These are phyloP conservation scores for Tremellales sp. DNA, from an alignment of 1,284 basidiomycete species.

Conservation along the genomic window DNA sequence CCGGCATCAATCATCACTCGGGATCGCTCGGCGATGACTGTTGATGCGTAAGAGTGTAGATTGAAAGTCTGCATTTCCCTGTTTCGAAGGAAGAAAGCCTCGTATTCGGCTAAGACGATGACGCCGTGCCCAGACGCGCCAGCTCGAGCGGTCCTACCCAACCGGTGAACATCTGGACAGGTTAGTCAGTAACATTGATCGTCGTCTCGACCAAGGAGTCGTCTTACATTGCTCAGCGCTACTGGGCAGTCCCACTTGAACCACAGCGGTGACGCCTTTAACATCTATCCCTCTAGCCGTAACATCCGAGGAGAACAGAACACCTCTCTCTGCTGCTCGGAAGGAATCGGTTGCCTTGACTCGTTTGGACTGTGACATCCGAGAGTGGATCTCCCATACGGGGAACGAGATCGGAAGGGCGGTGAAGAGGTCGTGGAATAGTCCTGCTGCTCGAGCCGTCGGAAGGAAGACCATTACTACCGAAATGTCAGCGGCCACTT, in stretches of 20 bases:
- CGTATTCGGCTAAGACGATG: slow-evolving; percentile 57
- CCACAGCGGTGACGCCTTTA: slow-evolving; percentile 50
- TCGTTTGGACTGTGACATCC: slow-evolving; percentile 47
- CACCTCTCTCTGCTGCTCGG: slow-evolving; percentile 52
- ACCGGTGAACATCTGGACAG: slow-evolving; percentile 47
- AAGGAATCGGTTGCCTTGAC: slow-evolving; percentile 56
- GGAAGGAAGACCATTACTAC: slow-evolving; percentile 62
- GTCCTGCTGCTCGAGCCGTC: slow-evolving; percentile 62
- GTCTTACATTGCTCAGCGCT: slow-evolving; percentile 49
- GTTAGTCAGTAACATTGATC: slow-evolving; percentile 4
- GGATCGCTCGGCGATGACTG: slow-evolving; percentile 12
- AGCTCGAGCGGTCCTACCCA: slow-evolving; percentile 55
- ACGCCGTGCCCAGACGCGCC: slow-evolving; percentile 56
- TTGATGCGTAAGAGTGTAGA: slow-evolving; percentile 37
- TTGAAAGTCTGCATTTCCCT: slow-evolving; percentile 52
- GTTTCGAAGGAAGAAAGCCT: slow-evolving; percentile 56
- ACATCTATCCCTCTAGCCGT: slow-evolving; percentile 55
- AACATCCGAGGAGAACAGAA: slow-evolving; percentile 52
- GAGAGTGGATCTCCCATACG: slow-evolving; percentile 45
- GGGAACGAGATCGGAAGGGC: slow-evolving; percentile 23
- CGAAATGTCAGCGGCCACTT: slow-evolving; percentile 42
- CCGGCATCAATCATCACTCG: slow-evolving; percentile 34
- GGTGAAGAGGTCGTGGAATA: slow-evolving; percentile 55
- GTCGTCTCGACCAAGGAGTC: too few species aligned
- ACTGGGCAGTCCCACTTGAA: slow-evolving; percentile 56